A percentile compares a stretch with the other conserved stretches of the same genome.
phyloP scores from a whole-genome alignment of 495 filamentous ascomycete species.

The Bryoglossum gracile region DNA sequence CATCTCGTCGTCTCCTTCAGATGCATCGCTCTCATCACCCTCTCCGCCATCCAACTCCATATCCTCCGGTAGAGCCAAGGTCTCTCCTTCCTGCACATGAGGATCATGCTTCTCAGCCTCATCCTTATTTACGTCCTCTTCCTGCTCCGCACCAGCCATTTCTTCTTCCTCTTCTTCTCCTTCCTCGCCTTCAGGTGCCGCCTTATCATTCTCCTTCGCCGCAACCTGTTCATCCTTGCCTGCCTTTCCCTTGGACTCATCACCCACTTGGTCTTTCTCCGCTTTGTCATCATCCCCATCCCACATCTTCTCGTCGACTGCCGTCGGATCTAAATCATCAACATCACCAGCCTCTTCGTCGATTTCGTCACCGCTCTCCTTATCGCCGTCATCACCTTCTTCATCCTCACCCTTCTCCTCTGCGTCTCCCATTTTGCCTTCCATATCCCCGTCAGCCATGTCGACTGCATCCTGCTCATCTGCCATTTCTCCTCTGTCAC shows the following conservation, averaged over 20 bases:
- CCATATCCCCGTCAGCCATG: conserved; percentile 86
- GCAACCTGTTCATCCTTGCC: conserved; percentile 59
- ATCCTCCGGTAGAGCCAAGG: conserved; percentile 59
- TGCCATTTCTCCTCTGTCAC: conserved; percentile 59
- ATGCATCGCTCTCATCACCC: conserved; percentile 44
- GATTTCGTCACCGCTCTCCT: conserved; percentile 49
- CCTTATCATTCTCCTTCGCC: conserved; percentile 49
- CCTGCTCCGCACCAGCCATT: conserved; percentile 50
- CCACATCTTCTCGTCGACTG: conserved; percentile 98
- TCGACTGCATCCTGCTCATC: conserved; percentile 79
- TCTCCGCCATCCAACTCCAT: conserved; percentile 63
- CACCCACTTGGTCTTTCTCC: conserved; percentile 76
- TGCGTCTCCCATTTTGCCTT: conserved; percentile 67
- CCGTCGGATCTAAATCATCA: conserved; percentile 77
- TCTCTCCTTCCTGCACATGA: conserved; percentile 55
- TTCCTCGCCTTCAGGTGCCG: conserved; percentile 40
- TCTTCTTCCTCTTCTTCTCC: conserved; percentile 50
- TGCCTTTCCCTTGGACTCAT: conserved; percentile 56
- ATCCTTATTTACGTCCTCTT: conserved; percentile 66
- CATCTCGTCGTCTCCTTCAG: conserved; percentile 48
- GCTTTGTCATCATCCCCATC: conserved; percentile 69
- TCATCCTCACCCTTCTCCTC: conserved; percentile 49
- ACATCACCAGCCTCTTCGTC: conserved; percentile 88
- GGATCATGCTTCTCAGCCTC: conserved; percentile 57
- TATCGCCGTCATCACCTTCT: conserved; percentile 34